Evolutionary conservation across 306 rosid genomes (phyloP).

Genomic region (Cucurbita maxima): DNA sequence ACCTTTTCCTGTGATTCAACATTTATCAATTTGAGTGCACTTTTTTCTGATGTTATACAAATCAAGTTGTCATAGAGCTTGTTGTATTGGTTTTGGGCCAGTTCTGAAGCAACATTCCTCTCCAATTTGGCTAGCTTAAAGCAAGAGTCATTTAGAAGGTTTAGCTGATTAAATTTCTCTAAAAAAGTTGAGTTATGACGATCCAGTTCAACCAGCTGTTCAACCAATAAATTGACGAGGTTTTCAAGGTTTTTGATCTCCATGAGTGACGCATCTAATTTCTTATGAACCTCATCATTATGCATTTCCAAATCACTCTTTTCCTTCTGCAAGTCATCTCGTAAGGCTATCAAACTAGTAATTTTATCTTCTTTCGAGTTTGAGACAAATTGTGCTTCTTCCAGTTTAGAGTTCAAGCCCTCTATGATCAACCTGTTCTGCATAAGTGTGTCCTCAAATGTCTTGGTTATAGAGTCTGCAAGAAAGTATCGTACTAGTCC

Average conservation of each 20-base stretch:
- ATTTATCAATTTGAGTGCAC: conserved; percentile 29
- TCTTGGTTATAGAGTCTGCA: conserved; percentile 58
- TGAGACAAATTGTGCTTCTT: conserved; percentile 37
- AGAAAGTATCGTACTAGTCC: conserved; percentile 5
- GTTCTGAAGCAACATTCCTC: conserved; percentile 37
- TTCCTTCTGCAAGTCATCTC: conserved; percentile 41
- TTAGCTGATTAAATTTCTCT: conserved; percentile 53
- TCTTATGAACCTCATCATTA: conserved; percentile 34
- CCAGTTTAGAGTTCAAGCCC: conserved; percentile 46
- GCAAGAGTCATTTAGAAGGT: conserved; percentile 44
- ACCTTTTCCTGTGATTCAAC: conserved; percentile 35
- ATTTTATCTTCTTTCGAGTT: conserved; percentile 55
- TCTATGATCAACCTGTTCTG: conserved; percentile 42
- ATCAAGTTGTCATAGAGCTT: conserved; percentile 41
- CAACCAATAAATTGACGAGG: conserved; percentile 31
- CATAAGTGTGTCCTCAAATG: conserved; percentile 40
- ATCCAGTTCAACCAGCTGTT: conserved; percentile 46
- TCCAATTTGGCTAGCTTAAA: conserved; percentile 52
- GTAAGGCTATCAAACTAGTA: conserved; percentile 19
- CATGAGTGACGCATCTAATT: conserved; percentile 35
- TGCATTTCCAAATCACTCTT: conserved; percentile 37
- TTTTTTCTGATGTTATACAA: conserved; percentile 36
- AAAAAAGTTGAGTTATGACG: conserved; percentile 40
- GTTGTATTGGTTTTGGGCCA: conserved; percentile 40
- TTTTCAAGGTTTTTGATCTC: conserved; percentile 51